Evolutionary conservation across 2,329 filamentous ascomycete genomes (phyloP), one percentile per base, ranked within the genome.

Genomic region (Aaosphaeria pasadenensis): DNA sequence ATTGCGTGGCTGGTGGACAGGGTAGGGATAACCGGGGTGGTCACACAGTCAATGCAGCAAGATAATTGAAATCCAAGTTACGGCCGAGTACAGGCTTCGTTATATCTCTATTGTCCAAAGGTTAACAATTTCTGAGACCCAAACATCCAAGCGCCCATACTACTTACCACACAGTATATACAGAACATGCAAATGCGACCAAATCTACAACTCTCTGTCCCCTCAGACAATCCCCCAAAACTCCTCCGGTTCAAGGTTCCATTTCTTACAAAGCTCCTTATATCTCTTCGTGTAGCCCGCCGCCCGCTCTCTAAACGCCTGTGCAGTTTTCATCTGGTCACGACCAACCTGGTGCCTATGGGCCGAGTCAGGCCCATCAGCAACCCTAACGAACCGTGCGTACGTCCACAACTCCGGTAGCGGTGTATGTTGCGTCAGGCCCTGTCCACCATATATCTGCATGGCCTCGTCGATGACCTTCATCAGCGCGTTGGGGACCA

Each of bases 351-450:
- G 71, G 60, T 73, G 71, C 50, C 67, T 58, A 58, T 73, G 71
- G 11, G 69, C 70, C 1, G 64, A 65, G 59, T 74, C 71, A 1
- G 71, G 71, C 2, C 71, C 71, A 59, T 74, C 71, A 4, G 71
- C 71, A 31, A 74, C 64, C 47, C 71, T 56, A 30, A 74, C 69
- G 54, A 72, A 72, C 28, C 71, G 47, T 1, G 71, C 71, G 58
- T 73, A 73, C 29, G 71, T 72, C 71, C 71, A 74, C 50, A 74
- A 60, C 58, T 73, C 69, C 6, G 71, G 70, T 43, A 74, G 54
- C 1, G 70, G 66, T 3, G 71, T 74, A 54, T 73, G 69, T 49
- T 74, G 71, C 11, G 69, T 74, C 11, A 74, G 46, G 6, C 71
- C 71, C 52, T 71, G 67, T 0, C 70, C 71, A 40, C 71, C 71